These are phyloP conservation scores for Lecanosticta acicola DNA, from an alignment of 2,329 filamentous ascomycete genomes.

Conservation along the genomic window DNA sequence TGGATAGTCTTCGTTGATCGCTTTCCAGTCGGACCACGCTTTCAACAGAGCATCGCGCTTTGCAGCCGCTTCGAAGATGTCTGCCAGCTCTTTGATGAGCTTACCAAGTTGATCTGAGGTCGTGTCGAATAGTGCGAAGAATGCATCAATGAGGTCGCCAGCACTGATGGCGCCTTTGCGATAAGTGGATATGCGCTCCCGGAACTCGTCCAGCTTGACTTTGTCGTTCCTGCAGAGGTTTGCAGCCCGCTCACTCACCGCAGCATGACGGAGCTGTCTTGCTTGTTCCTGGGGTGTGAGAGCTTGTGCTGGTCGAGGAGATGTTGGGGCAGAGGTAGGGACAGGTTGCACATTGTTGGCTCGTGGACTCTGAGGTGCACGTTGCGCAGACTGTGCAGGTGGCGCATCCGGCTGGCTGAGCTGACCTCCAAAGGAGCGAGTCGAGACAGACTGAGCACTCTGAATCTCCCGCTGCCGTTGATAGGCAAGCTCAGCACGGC, in stretches of 20 bases:
- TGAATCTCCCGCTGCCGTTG: constrained; percentile 90
- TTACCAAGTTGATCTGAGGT: constrained; percentile 77
- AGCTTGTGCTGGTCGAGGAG: constrained; percentile 30
- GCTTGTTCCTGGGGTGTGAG: constrained; percentile 74
- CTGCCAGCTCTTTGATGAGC: constrained; percentile 82
- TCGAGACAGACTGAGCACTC: constrained; percentile 72
- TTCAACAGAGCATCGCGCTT: constrained; percentile 70
- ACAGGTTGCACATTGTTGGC: constrained; percentile 32
- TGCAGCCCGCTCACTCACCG: constrained; percentile 78
- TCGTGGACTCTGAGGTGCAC: constrained; percentile 27
- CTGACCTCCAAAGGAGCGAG: constrained; percentile 74
- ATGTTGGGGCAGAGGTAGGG: constrained; percentile 30
- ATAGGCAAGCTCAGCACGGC: constrained; percentile 82
- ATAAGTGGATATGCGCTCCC: constrained; percentile 72
- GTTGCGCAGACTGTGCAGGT: constrained; percentile 22
- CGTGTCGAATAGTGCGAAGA: constrained; percentile 80
- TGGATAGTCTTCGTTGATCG: constrained; percentile 93
- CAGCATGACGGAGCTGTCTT: constrained; percentile 69
- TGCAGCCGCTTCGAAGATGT: constrained; percentile 77
- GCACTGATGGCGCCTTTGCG: constrained; percentile 64
- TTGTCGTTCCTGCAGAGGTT: constrained; percentile 73
- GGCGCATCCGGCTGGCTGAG: constrained; percentile 40
- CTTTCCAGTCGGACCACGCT: constrained; percentile 92
- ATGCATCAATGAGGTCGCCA: constrained; percentile 72
- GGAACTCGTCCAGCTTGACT: constrained; percentile 71